Percentiles rank a stretch among this genome's conserved stretches.
Conservation (phyloP, 139 green algal genomes). For the Microglena sp. region DNA sequence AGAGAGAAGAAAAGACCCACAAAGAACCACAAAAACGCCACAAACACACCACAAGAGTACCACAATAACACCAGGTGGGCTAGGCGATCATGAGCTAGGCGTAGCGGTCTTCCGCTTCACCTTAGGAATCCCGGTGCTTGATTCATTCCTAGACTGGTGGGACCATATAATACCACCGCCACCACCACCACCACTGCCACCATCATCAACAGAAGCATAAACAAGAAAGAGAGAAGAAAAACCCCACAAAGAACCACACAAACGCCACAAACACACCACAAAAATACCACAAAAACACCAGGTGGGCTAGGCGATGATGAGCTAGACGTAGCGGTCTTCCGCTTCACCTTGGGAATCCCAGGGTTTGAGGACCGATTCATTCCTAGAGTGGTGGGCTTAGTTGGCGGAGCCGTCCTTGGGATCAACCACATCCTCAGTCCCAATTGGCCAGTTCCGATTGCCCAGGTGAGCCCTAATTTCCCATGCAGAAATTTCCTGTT, state of each 20-base stretch:
- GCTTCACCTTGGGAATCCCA: slow-evolving; percentile 83
- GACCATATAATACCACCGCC: too few species aligned
- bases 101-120: slow-evolving; percentile 86
- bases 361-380: slow-evolving; percentile 78
- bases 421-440: slow-evolving; percentile 59
- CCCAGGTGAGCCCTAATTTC: slow-evolving; percentile 35
- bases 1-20: too few species aligned
- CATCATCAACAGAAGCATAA: too few species aligned
- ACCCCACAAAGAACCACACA: too few species aligned
- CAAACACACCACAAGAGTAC: too few species aligned
- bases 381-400: slow-evolving; percentile 56
- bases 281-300: too few species aligned
- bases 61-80: too few species aligned
- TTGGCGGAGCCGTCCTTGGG: slow-evolving; percentile 42
- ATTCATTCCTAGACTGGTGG: slow-evolving; percentile 72
- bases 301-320: slow-evolving; percentile 34
- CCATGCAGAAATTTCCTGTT: too few species aligned
- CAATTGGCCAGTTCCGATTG: slow-evolving; percentile 20
- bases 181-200: too few species aligned
- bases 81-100: slow-evolving; percentile 53
- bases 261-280: too few species aligned
- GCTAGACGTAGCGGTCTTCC: slow-evolving; percentile 78
- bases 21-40: too few species aligned
- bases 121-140: slow-evolving; percentile 77
- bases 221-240: too few species aligned